Percentiles rank a stretch among this genome's conserved stretches.
Conservation (phyloP, 495 filamentous ascomycete genomes). For the Thermothielavioides terrestris region DNA sequence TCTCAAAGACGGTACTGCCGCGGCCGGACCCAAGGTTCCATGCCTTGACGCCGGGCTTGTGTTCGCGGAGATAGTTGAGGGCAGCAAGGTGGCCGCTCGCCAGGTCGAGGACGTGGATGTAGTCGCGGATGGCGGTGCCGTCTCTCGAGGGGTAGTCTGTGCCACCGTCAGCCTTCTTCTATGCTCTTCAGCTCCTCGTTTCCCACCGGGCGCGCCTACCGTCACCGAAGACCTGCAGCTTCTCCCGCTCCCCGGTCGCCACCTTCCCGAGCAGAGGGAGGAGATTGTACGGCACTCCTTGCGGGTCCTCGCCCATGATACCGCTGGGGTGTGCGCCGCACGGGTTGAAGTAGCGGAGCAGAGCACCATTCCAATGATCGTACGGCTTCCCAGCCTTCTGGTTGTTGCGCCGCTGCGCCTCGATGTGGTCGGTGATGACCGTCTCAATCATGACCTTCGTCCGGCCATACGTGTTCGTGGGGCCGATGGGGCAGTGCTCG, state of each 20-base stretch:
- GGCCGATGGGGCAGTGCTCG: conserved; percentile 88
- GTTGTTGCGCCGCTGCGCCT: conserved; percentile 74
- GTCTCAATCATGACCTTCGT: conserved; percentile 88
- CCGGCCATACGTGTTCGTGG: conserved; percentile 94
- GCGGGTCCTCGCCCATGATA: conserved; percentile 97
- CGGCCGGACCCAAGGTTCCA: conserved; percentile 98
- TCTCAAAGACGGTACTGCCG: conserved; percentile 93
- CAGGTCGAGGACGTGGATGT: conserved; percentile 82
- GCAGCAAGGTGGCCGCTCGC: conserved; percentile 84
- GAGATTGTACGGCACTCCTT: conserved; percentile 92
- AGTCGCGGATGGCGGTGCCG: conserved; percentile 65
- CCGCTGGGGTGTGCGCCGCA: conserved; percentile 90
- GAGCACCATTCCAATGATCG: conserved; percentile 83
- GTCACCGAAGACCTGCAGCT: conserved; percentile 87
- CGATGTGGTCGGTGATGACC: conserved; percentile 84
- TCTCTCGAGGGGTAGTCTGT: conserved; percentile 84
- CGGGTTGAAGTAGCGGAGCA: conserved; percentile 97
- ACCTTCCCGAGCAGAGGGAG: conserved; percentile 92
- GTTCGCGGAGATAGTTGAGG: conserved; percentile 79
- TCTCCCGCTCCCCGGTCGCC: conserved; percentile 88
- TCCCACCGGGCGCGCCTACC: too few relatives aligned
- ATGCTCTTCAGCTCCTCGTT: too few relatives aligned
- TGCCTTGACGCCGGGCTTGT: conserved; percentile 85
- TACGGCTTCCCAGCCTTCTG: conserved; percentile 69
- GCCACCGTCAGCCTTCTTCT: not conserved